Conservation (phyloP, 1,284 basidiomycete species). For the Neolentinus lepideus region DNA sequence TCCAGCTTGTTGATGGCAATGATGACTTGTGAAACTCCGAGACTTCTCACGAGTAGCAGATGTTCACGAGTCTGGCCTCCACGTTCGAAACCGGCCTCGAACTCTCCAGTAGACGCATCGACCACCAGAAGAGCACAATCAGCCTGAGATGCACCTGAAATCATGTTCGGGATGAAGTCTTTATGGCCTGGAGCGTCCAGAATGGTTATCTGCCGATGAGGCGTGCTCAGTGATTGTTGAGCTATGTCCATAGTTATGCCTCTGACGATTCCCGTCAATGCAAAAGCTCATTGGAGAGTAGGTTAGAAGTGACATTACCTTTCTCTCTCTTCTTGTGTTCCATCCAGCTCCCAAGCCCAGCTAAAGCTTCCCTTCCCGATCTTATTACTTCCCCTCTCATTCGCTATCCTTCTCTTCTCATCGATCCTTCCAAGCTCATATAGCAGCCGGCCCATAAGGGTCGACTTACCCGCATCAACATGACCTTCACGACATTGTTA, state of each 20-base stretch:
- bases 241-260: slow-evolving; percentile 99
- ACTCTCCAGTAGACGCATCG: slow-evolving; percentile 86
- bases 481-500: slow-evolving; percentile 54
- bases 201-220: slow-evolving; percentile 79
- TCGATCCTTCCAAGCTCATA: slow-evolving; percentile 88
- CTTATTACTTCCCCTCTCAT: slow-evolving; percentile 88
- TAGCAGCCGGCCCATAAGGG: slow-evolving; percentile 90
- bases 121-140: slow-evolving; percentile 96
- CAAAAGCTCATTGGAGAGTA: neutral
- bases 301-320: slow-evolving; percentile 43
- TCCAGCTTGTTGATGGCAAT: slow-evolving; percentile 96
- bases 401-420: slow-evolving; percentile 79
- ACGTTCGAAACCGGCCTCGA: slow-evolving; percentile 91
- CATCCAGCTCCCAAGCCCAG: slow-evolving; percentile 97
- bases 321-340: slow-evolving; percentile 88
- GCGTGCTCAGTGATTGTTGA: slow-evolving; percentile 74
- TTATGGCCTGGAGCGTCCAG: slow-evolving; percentile 96
- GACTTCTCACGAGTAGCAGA: slow-evolving; percentile 83
- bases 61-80: slow-evolving; percentile 98
- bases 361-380: slow-evolving; percentile 93
- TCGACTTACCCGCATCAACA: slow-evolving; percentile 98
- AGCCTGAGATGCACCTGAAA: slow-evolving; percentile 94
- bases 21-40: slow-evolving; percentile 92
- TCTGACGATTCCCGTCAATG: slow-evolving; percentile 30
- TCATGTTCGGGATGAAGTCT: slow-evolving; percentile 99